These are phyloP conservation scores for Rhodosporidiobolus odoratus DNA, from an alignment of 768 basidiomycete species.

Conservation along the genomic window DNA sequence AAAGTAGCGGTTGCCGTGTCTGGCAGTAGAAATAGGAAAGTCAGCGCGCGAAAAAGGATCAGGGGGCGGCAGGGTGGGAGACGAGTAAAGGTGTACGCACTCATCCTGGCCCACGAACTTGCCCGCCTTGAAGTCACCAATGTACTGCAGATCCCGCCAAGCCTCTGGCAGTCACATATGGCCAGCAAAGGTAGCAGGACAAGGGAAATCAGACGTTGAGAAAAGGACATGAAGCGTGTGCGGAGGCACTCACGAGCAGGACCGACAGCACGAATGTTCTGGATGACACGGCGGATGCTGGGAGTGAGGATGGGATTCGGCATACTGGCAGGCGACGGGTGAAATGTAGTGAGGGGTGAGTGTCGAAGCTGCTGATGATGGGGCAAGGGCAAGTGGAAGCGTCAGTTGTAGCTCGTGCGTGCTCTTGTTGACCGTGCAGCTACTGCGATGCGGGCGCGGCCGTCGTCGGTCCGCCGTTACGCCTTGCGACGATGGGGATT, in stretches of 20 bases:
- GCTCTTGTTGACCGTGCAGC: too few relatives aligned
- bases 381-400: too few relatives aligned
- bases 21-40: slow-evolving; percentile 44
- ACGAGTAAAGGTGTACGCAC: slow-evolving; percentile 54
- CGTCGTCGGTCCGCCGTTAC: too few relatives aligned
- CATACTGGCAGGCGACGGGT: background rate
- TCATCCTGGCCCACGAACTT: slow-evolving; percentile 69
- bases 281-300: slow-evolving; percentile 19
- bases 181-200: background rate
- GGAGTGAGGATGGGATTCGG: slow-evolving; percentile 29
- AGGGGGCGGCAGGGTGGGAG: background rate
- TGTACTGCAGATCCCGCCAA: slow-evolving; percentile 63
- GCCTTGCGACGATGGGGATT: too few relatives aligned
- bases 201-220: too few relatives aligned
- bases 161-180: slow-evolving; percentile 25
- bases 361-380: too few relatives aligned
- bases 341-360: background rate
- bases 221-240: background rate
- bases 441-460: too few relatives aligned
- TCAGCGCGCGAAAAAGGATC: background rate
- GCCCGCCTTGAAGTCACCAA: slow-evolving; percentile 88
- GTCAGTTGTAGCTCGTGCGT: too few relatives aligned
- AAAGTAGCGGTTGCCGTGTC: slow-evolving; percentile 90
- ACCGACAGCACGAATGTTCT: slow-evolving; percentile 34
- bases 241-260: slow-evolving; percentile 10